phyloP scores from a whole-genome alignment of 2,329 filamentous ascomycete genomes.

The Cercospora berteroae region DNA sequence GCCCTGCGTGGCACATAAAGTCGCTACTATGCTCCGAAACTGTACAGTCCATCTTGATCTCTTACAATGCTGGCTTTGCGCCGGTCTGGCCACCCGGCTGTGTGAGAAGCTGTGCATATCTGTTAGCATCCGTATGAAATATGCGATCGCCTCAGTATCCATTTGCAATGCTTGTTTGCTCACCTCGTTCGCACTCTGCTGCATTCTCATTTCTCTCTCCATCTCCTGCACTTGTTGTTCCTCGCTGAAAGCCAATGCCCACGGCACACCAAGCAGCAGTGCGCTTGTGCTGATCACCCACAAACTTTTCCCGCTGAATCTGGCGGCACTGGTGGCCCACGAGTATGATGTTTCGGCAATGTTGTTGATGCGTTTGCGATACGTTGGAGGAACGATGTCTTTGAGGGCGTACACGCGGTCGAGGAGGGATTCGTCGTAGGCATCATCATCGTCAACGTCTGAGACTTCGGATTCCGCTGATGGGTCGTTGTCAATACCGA shows the following conservation, averaged over 20 bases:
- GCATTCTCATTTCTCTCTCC: conserved; percentile 96
- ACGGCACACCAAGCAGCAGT: conserved; percentile 86
- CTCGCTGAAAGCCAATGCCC: conserved; percentile 87
- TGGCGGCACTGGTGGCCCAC: conserved; percentile 60
- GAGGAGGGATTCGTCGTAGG: conserved; percentile 45
- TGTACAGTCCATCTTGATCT: conserved; percentile 11
- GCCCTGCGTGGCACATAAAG: conserved; percentile 11
- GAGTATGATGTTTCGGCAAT: conserved; percentile 52
- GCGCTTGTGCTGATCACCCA: conserved; percentile 91
- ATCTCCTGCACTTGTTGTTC: conserved; percentile 96
- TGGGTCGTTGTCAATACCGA: conserved; percentile 13
- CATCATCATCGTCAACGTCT: conserved; percentile 63
- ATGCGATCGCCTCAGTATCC: neutral
- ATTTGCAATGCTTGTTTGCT: conserved; percentile 30
- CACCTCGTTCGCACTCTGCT: conserved; percentile 82
- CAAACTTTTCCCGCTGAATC: conserved; percentile 78
- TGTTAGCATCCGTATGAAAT: conserved; percentile 13
- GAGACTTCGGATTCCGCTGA: conserved; percentile 73
- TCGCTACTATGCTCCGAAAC: conserved; percentile 5
- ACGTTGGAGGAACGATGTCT: conserved; percentile 47
- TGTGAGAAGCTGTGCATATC: conserved; percentile 28
- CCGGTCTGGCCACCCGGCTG: conserved; percentile 24
- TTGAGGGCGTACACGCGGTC: conserved; percentile 46
- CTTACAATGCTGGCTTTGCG: conserved; percentile 30
- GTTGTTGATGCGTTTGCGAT: conserved; percentile 44